Conservation (phyloP, 192 early-diverging fungal species). For the Lunasporangiospora selenospora region DNA sequence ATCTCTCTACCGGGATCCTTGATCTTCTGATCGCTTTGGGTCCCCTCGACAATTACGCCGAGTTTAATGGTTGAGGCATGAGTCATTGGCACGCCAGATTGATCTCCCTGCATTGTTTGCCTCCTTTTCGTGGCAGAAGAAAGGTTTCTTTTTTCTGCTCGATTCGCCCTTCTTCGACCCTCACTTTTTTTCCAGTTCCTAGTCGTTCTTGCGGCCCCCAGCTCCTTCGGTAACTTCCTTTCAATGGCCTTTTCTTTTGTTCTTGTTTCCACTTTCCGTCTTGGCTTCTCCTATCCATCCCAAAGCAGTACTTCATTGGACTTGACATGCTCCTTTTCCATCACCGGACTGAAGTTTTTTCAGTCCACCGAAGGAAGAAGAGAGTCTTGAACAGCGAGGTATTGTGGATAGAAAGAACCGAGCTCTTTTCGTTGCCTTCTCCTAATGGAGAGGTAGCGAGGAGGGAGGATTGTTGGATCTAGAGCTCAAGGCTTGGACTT, state of each 20-base stretch:
- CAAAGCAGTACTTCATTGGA: not conserved
- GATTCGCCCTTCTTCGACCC: constrained; percentile 38
- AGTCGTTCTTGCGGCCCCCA: constrained; percentile 30
- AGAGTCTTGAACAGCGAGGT: too few species aligned
- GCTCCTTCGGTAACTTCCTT: too few species aligned
- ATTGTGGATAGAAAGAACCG: too few species aligned
- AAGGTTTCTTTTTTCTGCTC: not conserved
- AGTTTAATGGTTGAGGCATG: constrained; percentile 48
- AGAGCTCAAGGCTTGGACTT: not conserved
- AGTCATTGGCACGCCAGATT: constrained; percentile 48
- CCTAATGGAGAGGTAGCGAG: not conserved
- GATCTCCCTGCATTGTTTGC: constrained; percentile 46
- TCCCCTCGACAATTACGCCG: constrained; percentile 46
- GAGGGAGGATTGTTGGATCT: not conserved
- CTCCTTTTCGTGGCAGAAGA: not conserved
- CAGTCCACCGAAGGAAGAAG: constrained; percentile 21
- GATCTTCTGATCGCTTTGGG: not conserved
- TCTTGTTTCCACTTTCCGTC: not conserved
- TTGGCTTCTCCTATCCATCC: constrained; percentile 2
- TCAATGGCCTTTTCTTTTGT: not conserved
- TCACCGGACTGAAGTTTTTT: constrained; percentile 32
- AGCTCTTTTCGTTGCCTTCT: too few species aligned
- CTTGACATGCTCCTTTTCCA: not conserved
- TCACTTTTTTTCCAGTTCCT: constrained; percentile 1
- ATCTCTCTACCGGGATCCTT: constrained; percentile 23